Base-by-base conservation (phyloP, 768 basidiomycete species). In the Porpolomopsis calyptriformis region DNA sequence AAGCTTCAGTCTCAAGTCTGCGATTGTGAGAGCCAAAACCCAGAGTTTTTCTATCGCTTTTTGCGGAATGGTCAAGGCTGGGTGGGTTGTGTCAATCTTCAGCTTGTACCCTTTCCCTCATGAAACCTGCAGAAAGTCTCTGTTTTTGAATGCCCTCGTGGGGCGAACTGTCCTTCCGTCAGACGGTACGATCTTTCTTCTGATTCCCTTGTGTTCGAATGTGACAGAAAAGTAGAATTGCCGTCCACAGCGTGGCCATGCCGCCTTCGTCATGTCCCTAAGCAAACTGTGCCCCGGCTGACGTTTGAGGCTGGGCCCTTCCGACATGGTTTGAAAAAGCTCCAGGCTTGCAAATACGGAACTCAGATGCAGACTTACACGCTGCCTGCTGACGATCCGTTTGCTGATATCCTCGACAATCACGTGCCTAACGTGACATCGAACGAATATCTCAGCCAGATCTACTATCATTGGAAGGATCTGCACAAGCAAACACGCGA, bases 31-130 rank as follows among this genome's bases (percentile, higher is more conserved):
- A 44, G 43, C 26, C 33, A 27, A 37, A 16, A 11, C 6, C 6
- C 43, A 44, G 22, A 44, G 33, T 11, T 44, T 44, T 20, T 44
- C 43, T 20, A 44, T 44, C 14, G 43, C 43, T 7, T 44, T 44
- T 20, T 29, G 43, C 20, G 43, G 43, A 5, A 34, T 44, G 43
- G 43, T 44, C 26, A 44, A 44, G 22, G 43, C 43, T 9, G 43
- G 43, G 43, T 44, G 20, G 4, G 29, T 27, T 31, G 9, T 4
- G 11, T 10, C 5, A 5, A 7, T 34, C 8, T 24, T 44, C n/a
- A n/a, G n/a, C n/a, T 34, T 11, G 7, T 31, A 20, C 7, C 16
- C 9, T 11, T 8, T 20, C 24, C 9, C 29, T 34, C 7, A 29
- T 11, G 5, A 7, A 20, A 12, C 8, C 5, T 7, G 4, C 19